A percentile compares a stretch with the other conserved stretches of the same genome.
Evolutionary conservation across 108 stramenopile genomes (phyloP).

Genomic region (Skeletonema menzelii): DNA sequence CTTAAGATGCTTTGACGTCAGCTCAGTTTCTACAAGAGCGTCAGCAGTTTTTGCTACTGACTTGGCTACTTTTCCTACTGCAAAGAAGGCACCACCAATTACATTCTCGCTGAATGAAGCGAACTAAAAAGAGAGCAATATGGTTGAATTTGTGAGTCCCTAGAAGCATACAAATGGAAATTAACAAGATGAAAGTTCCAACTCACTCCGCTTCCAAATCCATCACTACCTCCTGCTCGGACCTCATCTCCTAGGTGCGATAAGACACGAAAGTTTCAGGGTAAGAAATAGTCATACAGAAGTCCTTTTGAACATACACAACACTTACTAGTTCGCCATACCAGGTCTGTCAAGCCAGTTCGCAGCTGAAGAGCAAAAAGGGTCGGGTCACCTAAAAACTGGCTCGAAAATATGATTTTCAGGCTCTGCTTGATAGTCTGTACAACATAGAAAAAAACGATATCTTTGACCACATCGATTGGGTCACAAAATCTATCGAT

Average conservation of each 20-base stretch:
- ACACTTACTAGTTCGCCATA: slow-evolving; percentile 22
- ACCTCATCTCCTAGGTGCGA: slow-evolving; percentile 14
- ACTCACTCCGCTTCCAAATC: slow-evolving; percentile 28
- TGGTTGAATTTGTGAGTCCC: not conserved
- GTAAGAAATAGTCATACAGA: not conserved
- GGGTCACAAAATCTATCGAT: slow-evolving; percentile 26
- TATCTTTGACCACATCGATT: slow-evolving; percentile 19
- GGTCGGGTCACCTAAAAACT: slow-evolving; percentile 31
- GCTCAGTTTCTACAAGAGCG: slow-evolving; percentile 15
- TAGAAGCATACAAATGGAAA: not conserved
- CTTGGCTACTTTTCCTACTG: slow-evolving; percentile 22
- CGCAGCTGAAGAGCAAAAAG: slow-evolving; percentile 16
- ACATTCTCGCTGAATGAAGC: slow-evolving; percentile 20
- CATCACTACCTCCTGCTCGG: slow-evolving; percentile 13
- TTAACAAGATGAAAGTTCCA: not conserved
- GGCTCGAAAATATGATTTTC: slow-evolving; percentile 31
- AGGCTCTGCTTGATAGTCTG: slow-evolving; percentile 33
- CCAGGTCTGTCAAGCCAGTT: slow-evolving; percentile 23
- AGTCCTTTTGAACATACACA: not conserved
- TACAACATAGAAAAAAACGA: slow-evolving; percentile 11
- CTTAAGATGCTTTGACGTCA: slow-evolving; percentile 26
- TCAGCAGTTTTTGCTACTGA: slow-evolving; percentile 20
- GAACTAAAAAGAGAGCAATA: not conserved
- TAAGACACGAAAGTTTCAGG: not conserved
- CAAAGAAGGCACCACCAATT: slow-evolving; percentile 19